Evolutionary conservation across 345 rosid genomes (phyloP).

Genomic region (Corymbia maculata): DNA sequence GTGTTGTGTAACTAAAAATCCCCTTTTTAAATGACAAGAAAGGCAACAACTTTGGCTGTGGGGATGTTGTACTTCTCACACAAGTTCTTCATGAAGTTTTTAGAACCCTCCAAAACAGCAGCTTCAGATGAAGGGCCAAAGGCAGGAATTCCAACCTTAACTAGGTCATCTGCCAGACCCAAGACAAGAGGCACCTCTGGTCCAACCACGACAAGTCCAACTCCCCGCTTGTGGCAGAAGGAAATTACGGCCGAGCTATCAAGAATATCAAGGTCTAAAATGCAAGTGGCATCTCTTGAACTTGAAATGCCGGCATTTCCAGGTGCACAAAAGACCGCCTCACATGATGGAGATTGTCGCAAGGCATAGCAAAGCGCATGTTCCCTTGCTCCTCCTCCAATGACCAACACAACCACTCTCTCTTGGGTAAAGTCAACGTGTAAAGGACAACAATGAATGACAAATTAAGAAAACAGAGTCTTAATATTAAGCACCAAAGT

Average conservation of each 20-base stretch:
- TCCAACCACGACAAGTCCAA: constrained; percentile 80
- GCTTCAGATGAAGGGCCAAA: constrained; percentile 99
- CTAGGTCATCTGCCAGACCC: constrained; percentile 69
- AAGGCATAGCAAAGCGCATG: constrained; percentile 85
- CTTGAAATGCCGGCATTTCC: constrained; percentile 84
- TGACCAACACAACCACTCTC: constrained; percentile 60
- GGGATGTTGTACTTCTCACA: constrained; percentile 84
- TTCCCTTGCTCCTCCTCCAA: constrained; percentile 96
- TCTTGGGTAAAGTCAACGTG: constrained; percentile 22
- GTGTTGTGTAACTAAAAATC: background rate
- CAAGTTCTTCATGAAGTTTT: constrained; percentile 81
- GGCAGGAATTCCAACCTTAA: constrained; percentile 60
- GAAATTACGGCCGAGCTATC: constrained; percentile 63
- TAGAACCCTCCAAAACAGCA: constrained; percentile 95
- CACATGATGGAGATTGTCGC: constrained; percentile 66
- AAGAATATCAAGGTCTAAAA: constrained; percentile 53
- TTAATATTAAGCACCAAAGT: too few species aligned
- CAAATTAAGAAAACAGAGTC: too few species aligned
- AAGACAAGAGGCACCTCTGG: constrained; percentile 94
- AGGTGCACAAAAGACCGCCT: constrained; percentile 81
- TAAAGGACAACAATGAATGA: background rate
- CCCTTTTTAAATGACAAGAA: background rate
- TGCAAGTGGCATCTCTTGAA: constrained; percentile 76
- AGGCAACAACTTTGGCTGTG: constrained; percentile 71
- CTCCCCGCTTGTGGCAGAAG: constrained; percentile 51